A percentile compares a stretch with the other conserved stretches of the same genome.
Evolutionary conservation across 2,329 filamentous ascomycete genomes (phyloP).

Genomic region (Exophiala aquamarina): DNA sequence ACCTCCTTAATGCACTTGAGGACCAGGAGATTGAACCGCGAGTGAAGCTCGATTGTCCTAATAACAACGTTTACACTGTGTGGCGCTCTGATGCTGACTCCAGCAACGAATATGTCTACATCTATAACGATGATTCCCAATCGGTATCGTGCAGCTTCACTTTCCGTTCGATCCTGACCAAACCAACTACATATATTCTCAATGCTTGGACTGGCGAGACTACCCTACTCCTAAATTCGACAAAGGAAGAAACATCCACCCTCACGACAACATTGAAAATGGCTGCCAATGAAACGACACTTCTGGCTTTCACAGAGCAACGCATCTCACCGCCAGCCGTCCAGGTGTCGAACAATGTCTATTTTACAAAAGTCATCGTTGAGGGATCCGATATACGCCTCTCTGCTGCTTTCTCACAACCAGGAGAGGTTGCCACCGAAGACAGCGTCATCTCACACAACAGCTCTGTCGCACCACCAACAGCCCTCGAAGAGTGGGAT

Average conservation of each 20-base stretch:
- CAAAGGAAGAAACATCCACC: slow-evolving; percentile 33
- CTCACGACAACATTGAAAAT: slow-evolving; percentile 36
- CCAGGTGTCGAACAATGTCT: no score
- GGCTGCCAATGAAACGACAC: slow-evolving; percentile 39
- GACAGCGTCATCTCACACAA: neutral
- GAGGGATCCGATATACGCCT: no score
- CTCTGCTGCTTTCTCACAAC: neutral
- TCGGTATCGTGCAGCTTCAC: slow-evolving; percentile 20
- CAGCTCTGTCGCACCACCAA: neutral
- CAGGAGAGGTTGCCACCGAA: neutral
- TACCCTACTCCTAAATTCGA: slow-evolving; percentile 31
- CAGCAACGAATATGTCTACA: slow-evolving; percentile 38
- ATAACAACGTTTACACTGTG: slow-evolving; percentile 37
- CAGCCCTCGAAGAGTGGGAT: neutral
- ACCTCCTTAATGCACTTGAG: slow-evolving; percentile 34
- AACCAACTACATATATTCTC: slow-evolving; percentile 37
- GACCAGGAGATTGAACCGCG: slow-evolving; percentile 35
- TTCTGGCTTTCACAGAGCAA: no score
- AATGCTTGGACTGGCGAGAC: slow-evolving; percentile 47
- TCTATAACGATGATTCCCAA: slow-evolving; percentile 40
- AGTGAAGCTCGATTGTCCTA: slow-evolving; percentile 27
- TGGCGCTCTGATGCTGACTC: slow-evolving; percentile 34
- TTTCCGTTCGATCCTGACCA: slow-evolving; percentile 33
- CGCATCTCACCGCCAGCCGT: no score
- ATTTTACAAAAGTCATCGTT: no score